Evolutionary conservation across 495 filamentous ascomycete genomes (phyloP), one percentile per base, ranked within the genome.

Genomic region (Podospora anserina): DNA sequence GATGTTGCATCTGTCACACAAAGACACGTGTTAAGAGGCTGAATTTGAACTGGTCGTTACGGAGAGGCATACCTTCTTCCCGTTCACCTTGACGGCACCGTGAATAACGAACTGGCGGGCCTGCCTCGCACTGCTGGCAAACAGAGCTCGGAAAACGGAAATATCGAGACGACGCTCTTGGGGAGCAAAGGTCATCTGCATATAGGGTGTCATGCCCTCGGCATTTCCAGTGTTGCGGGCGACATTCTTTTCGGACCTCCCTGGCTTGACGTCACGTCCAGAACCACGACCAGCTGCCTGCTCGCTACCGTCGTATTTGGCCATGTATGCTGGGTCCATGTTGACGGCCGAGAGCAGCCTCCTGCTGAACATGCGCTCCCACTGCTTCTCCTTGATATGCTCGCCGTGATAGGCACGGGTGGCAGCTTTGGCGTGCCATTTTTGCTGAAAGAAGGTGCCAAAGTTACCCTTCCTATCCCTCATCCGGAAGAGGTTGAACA

Each of bases 101-200:
- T 98, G 95, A 27, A 94, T 86, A 54, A 94, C 91, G 74, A 98
- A 94, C 72, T 97, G 94, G 70, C 96, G 87, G 11, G 96, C 96
- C 81, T 98, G 96, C 69, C 92, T 85, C n/a, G 91, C 86, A 79
- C 93, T 97, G 78, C 92, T 96, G 30, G 96, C 93, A 82, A 99
- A 98, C 79, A 98, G 78, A 30, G 96, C 89, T 60, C 95, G 85
- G 79, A 93, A 97, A 64, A 98, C 88, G 64, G 96, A 93, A 64
- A 92, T 92, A 75, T 99, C 95, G 66, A 99, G 81, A 64, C 95
- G 85, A 70, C 96, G 83, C 80, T 99, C 95, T 77, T 95, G 82
- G 7, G 94, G 95, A 55, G 91, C 92, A 79, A 90, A 99, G 2
- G 88, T 88, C 93, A 97, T 97, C 69, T 92, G 87, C 85, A 95